Percentiles rank a stretch among this genome's conserved stretches.
Conservation (phyloP, 495 filamentous ascomycete genomes). For the Xylaria intraflava region DNA sequence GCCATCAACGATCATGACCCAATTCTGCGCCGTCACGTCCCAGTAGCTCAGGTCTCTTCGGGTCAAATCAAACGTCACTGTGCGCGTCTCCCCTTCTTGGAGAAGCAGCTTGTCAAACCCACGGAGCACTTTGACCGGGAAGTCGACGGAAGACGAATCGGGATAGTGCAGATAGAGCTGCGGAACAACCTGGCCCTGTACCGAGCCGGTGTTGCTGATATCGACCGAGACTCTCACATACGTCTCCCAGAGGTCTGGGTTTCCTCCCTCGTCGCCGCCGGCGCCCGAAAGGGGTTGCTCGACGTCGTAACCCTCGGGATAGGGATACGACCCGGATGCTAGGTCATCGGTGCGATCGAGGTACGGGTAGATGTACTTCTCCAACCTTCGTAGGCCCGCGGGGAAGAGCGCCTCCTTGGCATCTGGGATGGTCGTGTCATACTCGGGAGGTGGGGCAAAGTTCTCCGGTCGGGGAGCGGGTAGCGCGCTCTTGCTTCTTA, state of each 20-base stretch:
- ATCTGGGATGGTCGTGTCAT: constrained; percentile 50
- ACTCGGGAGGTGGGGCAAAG: constrained; percentile 54
- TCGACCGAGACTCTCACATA: constrained; percentile 56
- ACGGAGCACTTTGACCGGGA: constrained; percentile 68
- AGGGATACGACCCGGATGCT: constrained; percentile 52
- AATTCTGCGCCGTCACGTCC: constrained; percentile 72
- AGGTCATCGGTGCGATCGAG: constrained; percentile 54
- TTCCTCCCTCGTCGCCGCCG: constrained; percentile 77
- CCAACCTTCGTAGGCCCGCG: constrained; percentile 54
- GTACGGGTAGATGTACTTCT: constrained; percentile 88
- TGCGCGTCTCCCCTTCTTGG: constrained; percentile 47
- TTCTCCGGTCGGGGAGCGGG: constrained; percentile 53
- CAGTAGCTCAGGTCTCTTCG: constrained; percentile 77
- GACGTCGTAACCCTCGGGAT: constrained; percentile 64
- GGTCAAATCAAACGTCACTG: constrained; percentile 64
- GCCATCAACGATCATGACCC: constrained; percentile 58
- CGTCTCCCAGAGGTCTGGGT: constrained; percentile 71
- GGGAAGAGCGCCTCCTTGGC: constrained; percentile 61
- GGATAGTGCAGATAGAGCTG: constrained; percentile 82
- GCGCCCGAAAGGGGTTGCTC: constrained; percentile 54
- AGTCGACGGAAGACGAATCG: constrained; percentile 57
- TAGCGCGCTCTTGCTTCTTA: constrained; percentile 53
- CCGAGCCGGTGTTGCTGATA: constrained; percentile 63
- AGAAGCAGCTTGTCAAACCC: constrained; percentile 73
- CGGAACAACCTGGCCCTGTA: constrained; percentile 64